Percentiles rank a stretch among this genome's conserved stretches.
phyloP scores from a whole-genome alignment of 345 rosid species.

The Eucalyptus lansdowneana region DNA sequence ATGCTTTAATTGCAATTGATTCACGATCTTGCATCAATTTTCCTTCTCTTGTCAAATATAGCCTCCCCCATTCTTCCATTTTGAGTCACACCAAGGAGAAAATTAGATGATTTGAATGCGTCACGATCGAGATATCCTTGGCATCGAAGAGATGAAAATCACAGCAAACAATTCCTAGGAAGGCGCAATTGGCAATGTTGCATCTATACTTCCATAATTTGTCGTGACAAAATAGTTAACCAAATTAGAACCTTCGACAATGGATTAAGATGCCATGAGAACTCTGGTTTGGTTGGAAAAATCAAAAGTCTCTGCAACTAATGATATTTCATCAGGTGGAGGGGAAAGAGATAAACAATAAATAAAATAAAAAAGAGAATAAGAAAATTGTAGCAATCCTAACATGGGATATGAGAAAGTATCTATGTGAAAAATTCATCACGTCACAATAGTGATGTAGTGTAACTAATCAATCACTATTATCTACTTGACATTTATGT shows the following conservation, averaged over 20 bases:
- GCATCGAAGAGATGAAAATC: neutral
- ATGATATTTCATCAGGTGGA: neutral
- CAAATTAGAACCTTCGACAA: neutral
- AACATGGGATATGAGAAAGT: neutral
- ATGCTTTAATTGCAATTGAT: neutral
- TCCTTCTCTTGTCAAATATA: neutral
- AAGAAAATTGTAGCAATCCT: neutral
- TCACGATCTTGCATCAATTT: neutral
- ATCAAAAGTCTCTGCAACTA: neutral
- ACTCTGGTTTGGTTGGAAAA: neutral
- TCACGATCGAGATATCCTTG: neutral
- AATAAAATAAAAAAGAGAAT: no score
- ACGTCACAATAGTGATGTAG: fast-evolving
- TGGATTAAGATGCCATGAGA: neutral
- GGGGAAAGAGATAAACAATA: neutral
- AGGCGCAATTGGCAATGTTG: neutral
- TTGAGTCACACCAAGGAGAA: neutral
- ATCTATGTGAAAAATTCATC: neutral
- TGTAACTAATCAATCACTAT: neutral
- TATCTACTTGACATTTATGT: neutral
- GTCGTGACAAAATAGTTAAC: neutral
- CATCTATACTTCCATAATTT: neutral
- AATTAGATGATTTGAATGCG: neutral
- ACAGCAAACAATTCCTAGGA: neutral
- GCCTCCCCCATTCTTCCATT: neutral